Evolutionary conservation across 768 basidiomycete genomes (phyloP), one percentile per base, ranked within the genome.

Genomic region (Phlebiopsis flavidoalba): DNA sequence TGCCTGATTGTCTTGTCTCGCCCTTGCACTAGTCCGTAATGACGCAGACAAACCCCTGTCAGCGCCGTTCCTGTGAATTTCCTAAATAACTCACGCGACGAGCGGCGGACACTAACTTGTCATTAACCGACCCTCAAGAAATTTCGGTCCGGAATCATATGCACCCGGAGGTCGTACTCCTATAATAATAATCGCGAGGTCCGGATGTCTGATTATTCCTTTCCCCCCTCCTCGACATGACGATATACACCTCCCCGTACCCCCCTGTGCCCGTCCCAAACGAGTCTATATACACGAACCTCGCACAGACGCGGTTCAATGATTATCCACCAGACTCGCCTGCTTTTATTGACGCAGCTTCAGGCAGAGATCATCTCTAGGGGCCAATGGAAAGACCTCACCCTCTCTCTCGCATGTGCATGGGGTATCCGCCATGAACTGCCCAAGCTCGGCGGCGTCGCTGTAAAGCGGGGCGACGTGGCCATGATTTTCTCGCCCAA

Each of bases 401-500:
- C 85, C 1, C 26, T 31, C 26, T 31, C 26, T 31, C 78, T 90
- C 15, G 74, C 80, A 35, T 73, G 92, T 5, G 88, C 76, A 0
- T 74, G 79, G 63, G 89, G 88, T 0, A 72, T 94, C 21, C 77
- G 72, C 22, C 72, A 77, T 43, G 59, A 47, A 22, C 56, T 73
- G 40, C 43, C 53, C 1, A 57, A 55, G 50, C 58, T 51, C n/a
- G 59, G 61, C 22, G 63, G 63, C 8, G 71, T 74, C 15, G 14
- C 37, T 10, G 21, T 55, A 5, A 11, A 54, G 37, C 75, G 81
- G 15, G 85, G 86, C 0, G 83, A 87, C 54, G 82, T 83, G 0
- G 76, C 83, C 17, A 76, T 89, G 61, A 75, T 93, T 5, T 91
- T 81, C 69, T 86, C 86, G 1, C 85, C 81, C 8, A 93, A 94